A percentile compares a stretch with the other conserved stretches of the same genome.
These are phyloP conservation scores for Wilcoxina mikolae DNA, from an alignment of 495 filamentous ascomycete genomes.

Conservation along the genomic window DNA sequence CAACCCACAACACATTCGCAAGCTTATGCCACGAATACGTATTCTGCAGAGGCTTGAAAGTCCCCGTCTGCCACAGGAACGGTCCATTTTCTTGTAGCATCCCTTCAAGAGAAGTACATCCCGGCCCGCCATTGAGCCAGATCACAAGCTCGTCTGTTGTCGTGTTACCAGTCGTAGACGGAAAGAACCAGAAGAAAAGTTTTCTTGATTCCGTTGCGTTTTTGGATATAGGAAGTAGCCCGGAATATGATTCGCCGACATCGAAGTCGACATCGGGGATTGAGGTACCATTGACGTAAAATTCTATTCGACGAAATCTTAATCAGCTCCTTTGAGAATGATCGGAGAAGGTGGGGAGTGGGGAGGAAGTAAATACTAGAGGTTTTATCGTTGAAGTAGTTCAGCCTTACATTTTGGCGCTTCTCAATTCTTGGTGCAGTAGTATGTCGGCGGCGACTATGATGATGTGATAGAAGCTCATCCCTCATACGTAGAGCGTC, in stretches of 20 bases:
- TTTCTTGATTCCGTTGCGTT: slow-evolving; percentile 37
- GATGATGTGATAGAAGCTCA: too few relatives aligned
- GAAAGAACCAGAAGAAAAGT: slow-evolving; percentile 72
- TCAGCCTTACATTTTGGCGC: too few relatives aligned
- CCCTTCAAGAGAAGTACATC: slow-evolving; percentile 47
- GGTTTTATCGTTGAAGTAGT: background rate
- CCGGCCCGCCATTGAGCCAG: slow-evolving; percentile 55
- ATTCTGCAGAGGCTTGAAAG: slow-evolving; percentile 46
- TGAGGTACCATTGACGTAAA: slow-evolving; percentile 47
- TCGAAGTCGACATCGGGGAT: slow-evolving; percentile 64
- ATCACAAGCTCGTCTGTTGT: slow-evolving; percentile 55
- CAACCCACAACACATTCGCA: slow-evolving; percentile 61
- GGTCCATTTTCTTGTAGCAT: slow-evolving; percentile 65
- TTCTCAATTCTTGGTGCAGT: too few relatives aligned
- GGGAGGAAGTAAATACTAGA: too few relatives aligned
- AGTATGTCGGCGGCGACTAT: too few relatives aligned
- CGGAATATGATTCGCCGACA: slow-evolving; percentile 62
- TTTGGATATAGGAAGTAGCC: slow-evolving; percentile 52
- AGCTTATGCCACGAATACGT: slow-evolving; percentile 57
- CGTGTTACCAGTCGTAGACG: slow-evolving; percentile 37
- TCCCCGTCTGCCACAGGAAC: slow-evolving; percentile 55
- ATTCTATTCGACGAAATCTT: slow-evolving; percentile 26
- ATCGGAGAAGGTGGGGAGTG: background rate
- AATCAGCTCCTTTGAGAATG: background rate
- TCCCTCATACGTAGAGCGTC: too few relatives aligned